Conservation (phyloP, 306 rosid species). For the Cicer judaicum region DNA sequence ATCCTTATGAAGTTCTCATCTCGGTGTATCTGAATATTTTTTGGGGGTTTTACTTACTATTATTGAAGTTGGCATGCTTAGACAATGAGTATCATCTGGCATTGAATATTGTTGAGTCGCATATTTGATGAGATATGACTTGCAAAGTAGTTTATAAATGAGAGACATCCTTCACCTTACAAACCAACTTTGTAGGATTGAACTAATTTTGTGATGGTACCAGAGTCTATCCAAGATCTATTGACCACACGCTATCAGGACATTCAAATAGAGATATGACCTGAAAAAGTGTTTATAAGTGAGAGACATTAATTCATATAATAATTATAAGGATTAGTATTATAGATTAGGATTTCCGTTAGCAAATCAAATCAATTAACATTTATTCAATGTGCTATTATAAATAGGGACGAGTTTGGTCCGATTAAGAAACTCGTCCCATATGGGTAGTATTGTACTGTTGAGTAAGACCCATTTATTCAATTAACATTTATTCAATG, state of each 20-base stretch:
- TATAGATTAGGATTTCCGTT: background rate
- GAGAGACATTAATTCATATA: background rate
- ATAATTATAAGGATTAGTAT: background rate
- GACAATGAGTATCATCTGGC: background rate
- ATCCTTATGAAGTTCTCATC: constrained; percentile 11
- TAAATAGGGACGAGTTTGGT: background rate
- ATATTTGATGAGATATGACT: background rate
- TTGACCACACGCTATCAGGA: background rate
- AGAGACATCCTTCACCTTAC: background rate
- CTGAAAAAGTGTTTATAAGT: background rate
- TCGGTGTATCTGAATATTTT: background rate
- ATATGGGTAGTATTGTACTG: too few relatives aligned
- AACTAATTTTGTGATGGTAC: background rate
- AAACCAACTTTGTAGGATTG: background rate
- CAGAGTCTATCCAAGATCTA: background rate
- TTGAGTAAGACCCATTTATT: too few relatives aligned
- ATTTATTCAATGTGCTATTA: background rate
- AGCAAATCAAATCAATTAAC: background rate
- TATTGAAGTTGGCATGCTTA: constrained; percentile 13
- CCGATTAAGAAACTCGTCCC: background rate
- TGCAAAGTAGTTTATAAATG: background rate
- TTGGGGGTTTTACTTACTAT: background rate
- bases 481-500: too few relatives aligned
- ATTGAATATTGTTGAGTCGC: background rate
- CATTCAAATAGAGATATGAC: background rate